Percentiles rank a stretch among this genome's conserved stretches.
Conservation (phyloP, 2,329 filamentous ascomycete species). For the Diplodia corticola region DNA sequence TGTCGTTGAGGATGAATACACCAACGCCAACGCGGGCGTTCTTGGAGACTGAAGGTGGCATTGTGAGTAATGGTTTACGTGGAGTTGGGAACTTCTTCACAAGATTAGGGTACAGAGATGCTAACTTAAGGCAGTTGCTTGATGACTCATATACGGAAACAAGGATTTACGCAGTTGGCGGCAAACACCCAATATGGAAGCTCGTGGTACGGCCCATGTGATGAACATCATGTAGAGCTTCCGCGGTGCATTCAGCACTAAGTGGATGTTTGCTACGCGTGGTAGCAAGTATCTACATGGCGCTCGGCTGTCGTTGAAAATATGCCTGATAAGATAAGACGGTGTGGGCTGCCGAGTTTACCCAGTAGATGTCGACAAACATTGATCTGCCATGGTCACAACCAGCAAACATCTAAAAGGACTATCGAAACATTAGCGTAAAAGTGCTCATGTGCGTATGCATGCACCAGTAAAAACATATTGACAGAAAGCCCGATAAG, state of each 20-base stretch:
- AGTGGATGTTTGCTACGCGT: not conserved
- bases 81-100: not conserved
- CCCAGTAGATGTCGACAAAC: not conserved
- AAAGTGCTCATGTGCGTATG: no score
- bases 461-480: no score
- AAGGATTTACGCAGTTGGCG: not conserved
- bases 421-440: no score
- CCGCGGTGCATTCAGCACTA: not conserved
- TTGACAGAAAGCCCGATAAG: no score
- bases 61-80: not conserved
- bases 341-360: not conserved
- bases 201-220: not conserved
- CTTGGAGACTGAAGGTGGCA: not conserved
- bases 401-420: not conserved
- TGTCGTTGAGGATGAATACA: constrained; percentile 14
- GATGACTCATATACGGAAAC: not conserved
- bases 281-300: not conserved
- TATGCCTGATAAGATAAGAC: not conserved
- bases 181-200: not conserved
- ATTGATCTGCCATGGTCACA: not conserved
- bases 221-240: no score
- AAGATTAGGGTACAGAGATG: not conserved
- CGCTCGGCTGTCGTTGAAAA: not conserved
- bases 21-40: not conserved
- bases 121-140: not conserved